Evolutionary conservation across 2,329 filamentous ascomycete genomes (phyloP).

Genomic region (Epichloe glyceriae): DNA sequence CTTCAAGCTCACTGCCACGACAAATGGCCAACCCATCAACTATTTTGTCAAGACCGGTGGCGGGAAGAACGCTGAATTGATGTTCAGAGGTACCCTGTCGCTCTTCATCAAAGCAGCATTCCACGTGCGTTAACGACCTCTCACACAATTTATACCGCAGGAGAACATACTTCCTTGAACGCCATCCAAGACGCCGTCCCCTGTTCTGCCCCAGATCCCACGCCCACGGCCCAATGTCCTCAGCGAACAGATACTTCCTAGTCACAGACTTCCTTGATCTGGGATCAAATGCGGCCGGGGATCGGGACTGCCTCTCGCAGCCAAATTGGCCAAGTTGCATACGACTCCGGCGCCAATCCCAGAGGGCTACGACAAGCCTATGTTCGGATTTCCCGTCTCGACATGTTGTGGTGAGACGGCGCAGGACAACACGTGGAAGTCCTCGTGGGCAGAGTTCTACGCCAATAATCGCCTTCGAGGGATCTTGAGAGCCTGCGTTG

Average conservation of each 20-base stretch:
- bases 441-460: conserved; percentile 77
- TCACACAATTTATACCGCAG: conserved; percentile 21
- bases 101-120: background rate
- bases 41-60: conserved; percentile 64
- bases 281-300: conserved; percentile 26
- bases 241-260: conserved; percentile 40
- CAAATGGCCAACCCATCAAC: conserved; percentile 34
- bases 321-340: conserved; percentile 69
- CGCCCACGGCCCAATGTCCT: conserved; percentile 51
- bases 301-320: conserved; percentile 48
- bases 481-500: conserved; percentile 45
- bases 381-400: conserved; percentile 73
- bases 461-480: conserved; percentile 58
- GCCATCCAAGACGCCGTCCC: conserved; percentile 63
- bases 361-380: conserved; percentile 40
- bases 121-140: background rate
- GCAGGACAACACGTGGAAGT: conserved; percentile 63
- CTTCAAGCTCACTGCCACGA: conserved; percentile 37
- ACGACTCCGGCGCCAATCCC: conserved; percentile 58
- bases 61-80: conserved; percentile 45
- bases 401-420: conserved; percentile 80
- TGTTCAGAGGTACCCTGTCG: conserved; percentile 49
- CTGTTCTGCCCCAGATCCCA: conserved; percentile 62
- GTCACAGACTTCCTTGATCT: conserved; percentile 74
- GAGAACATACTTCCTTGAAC: conserved; percentile 74